Conservation (phyloP, 108 stramenopile species). For the Conticribra weissflogii region DNA sequence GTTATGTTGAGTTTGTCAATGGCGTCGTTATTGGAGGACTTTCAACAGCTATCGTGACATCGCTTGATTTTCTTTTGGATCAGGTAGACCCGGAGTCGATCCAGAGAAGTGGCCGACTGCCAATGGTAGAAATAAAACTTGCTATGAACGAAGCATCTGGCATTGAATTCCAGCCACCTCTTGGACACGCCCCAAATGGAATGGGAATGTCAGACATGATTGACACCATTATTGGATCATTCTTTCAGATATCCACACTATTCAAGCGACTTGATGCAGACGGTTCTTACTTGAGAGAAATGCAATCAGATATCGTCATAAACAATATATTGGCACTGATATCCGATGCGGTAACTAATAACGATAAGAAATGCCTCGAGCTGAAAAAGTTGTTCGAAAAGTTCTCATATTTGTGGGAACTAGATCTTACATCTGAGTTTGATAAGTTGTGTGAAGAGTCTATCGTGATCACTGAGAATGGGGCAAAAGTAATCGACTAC, state of each 20-base stretch:
- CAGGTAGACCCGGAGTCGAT: conserved; percentile 76
- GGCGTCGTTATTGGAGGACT: conserved; percentile 81
- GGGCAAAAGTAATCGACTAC: conserved; percentile 63
- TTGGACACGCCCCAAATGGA: conserved; percentile 41
- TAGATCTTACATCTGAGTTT: conserved; percentile 73
- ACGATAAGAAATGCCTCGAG: conserved; percentile 62
- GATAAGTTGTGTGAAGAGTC: conserved; percentile 74
- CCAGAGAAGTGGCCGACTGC: conserved; percentile 57
- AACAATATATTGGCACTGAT: conserved; percentile 68
- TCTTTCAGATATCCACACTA: conserved; percentile 76
- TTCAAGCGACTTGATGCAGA: conserved; percentile 87
- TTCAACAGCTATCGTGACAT: conserved; percentile 60
- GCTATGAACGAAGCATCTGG: conserved; percentile 56
- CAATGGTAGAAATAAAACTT: conserved; percentile 84
- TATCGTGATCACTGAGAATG: conserved; percentile 54
- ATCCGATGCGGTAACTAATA: conserved; percentile 58
- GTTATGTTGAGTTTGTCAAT: conserved; percentile 87
- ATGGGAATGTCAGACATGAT: conserved; percentile 73
- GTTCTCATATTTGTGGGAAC: conserved; percentile 76
- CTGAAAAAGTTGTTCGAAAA: conserved; percentile 73
- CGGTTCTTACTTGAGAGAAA: conserved; percentile 85
- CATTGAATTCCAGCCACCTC: conserved; percentile 62
- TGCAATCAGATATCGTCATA: conserved; percentile 71
- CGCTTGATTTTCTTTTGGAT: conserved; percentile 70
- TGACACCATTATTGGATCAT: conserved; percentile 72